Evolutionary conservation across 169 alveolate genomes (phyloP).

Genomic region (Theileria equi): DNA sequence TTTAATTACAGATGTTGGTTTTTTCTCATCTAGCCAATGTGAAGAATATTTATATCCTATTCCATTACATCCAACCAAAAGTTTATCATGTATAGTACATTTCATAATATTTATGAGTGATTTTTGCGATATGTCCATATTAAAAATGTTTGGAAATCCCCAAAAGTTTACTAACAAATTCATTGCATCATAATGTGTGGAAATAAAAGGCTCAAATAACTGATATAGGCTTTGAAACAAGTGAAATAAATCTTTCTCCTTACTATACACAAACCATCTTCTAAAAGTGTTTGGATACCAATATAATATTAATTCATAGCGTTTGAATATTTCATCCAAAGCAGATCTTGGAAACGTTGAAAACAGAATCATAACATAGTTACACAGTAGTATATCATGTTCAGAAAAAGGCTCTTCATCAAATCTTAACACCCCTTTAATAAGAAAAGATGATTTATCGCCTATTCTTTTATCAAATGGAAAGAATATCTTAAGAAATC

Average conservation of each 20-base stretch:
- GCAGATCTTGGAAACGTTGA: constrained; percentile 4
- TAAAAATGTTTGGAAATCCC: neutral
- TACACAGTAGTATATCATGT: constrained; percentile 4
- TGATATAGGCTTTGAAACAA: neutral
- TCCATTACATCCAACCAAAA: constrained; percentile 10
- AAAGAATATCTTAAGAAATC: constrained; percentile 23
- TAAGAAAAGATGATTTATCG: neutral
- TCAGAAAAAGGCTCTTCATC: neutral
- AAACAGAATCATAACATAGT: neutral
- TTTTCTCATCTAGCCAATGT: too few relatives aligned
- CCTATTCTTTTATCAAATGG: neutral
- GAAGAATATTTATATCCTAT: neutral
- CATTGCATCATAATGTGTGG: constrained; percentile 19
- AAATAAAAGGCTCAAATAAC: constrained; percentile 8
- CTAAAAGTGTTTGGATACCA: constrained; percentile 18
- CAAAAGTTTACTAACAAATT: constrained; percentile 26
- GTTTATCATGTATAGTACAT: constrained; percentile 12
- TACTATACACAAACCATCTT: neutral
- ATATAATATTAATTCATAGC: neutral
- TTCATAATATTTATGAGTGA: neutral
- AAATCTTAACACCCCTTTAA: neutral
- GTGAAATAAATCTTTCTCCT: neutral
- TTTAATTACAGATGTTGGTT: neutral
- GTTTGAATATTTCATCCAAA: neutral
- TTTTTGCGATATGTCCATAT: neutral